Evolutionary conservation across 371 early-diverging fungal genomes (phyloP).

Genomic region (Mortierella sp.): DNA sequence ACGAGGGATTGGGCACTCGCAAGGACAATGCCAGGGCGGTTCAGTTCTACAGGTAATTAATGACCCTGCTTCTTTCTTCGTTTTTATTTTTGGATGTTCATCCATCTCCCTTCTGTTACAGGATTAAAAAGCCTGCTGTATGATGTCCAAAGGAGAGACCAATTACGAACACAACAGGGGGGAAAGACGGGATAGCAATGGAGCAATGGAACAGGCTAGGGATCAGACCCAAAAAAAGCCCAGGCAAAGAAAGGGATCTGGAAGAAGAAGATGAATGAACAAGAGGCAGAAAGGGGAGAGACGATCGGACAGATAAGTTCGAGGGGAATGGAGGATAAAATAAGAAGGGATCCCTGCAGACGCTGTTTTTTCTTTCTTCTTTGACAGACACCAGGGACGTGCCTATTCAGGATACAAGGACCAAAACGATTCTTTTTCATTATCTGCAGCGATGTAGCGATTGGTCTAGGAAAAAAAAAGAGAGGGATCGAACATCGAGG

Average conservation of each 20-base stretch:
- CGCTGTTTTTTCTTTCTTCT: neutral
- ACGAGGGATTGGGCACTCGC: constrained; percentile 73
- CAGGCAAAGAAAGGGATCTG: too few relatives aligned
- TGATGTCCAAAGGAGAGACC: neutral
- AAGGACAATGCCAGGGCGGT: constrained; percentile 73
- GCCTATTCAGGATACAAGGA: neutral
- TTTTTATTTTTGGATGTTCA: neutral
- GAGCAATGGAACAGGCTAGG: neutral
- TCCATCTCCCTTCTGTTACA: neutral
- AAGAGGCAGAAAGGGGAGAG: too few relatives aligned
- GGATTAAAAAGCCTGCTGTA: neutral
- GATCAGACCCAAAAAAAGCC: neutral
- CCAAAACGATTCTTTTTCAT: neutral
- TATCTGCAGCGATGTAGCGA: neutral
- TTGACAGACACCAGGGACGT: neutral
- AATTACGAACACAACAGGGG: neutral
- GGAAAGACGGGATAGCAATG: neutral
- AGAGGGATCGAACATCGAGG: constrained; percentile 3
- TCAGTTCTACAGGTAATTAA: constrained; percentile 77
- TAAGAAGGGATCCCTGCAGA: neutral
- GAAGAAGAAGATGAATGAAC: too few relatives aligned
- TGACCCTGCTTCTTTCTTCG: neutral
- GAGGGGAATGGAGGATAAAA: neutral
- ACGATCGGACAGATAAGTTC: too few relatives aligned
- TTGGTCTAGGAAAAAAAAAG: neutral